Base-by-base conservation (phyloP, 805 yeast species). In the Candida incommunis region DNA sequence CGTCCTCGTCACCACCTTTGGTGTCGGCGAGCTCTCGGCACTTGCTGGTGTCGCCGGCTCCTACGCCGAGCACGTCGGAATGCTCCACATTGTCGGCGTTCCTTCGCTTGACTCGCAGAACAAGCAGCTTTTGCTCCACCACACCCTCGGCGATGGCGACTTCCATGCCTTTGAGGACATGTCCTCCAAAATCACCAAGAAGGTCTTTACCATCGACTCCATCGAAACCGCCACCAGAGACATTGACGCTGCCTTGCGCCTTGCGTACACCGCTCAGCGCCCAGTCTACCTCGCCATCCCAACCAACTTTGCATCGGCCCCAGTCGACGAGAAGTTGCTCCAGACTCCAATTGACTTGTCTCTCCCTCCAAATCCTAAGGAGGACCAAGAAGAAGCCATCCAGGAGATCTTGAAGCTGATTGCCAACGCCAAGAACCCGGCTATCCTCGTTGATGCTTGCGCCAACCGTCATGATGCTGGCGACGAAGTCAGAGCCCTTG, bases 11-110 rank as follows among this genome's bases (percentile, higher is more conserved):
- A 84, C 94, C 61, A 84, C 95, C 43, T 84, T 84, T 61, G 95
- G 95, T 66, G 95, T 84, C 46, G 95, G 95, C 62, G 95, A 83
- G 64, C 71, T 83, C 58, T 74, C 82, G 23, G 90, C 94, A 11
- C 69, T 83, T 55, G 83, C 83, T 64, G 94, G 92, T 56, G 73
- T 85, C 59, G 94, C 88, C 41, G 95, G 95, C 55, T 71, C 92
- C 44, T 84, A 77, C 66, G 88, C 94, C 51, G 94, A 85, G 65
- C 94, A 84, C 65, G 88, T 85, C 50, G 92, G 92, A 55, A 64
- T 83, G 53, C 66, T 84, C 52, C 94, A 84, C 66, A 74, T 84
- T 54, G 94, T 84, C 40, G 95, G 95, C 61, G 82, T 82, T 47
- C 94, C 95, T 51, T 78, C 90, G 45, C 69, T 76, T 56, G 68